Conservation (phyloP, 2,329 filamentous ascomycete species). For the Mycosphaerella sp. region DNA sequence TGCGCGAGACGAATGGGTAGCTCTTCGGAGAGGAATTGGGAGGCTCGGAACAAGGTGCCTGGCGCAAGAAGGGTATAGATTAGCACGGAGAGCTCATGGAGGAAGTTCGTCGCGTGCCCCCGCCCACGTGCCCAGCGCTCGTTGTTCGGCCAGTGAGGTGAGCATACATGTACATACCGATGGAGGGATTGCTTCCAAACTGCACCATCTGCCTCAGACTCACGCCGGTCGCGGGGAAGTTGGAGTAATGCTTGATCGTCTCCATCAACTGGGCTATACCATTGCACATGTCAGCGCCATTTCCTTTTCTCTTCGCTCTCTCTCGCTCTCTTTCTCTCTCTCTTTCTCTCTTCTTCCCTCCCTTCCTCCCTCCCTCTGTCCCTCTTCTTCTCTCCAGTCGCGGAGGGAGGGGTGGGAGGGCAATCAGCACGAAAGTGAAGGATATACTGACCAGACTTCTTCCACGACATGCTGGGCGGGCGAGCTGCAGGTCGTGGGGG, state of each 20-base stretch:
- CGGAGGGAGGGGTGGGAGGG: too few relatives aligned
- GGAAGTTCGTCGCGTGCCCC: too few relatives aligned
- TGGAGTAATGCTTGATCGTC: slow-evolving; percentile 45
- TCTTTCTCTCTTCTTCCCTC: too few relatives aligned
- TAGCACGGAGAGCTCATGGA: too few relatives aligned
- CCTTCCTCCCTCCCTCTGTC: not conserved
- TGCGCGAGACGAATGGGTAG: slow-evolving; percentile 94
- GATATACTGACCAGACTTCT: slow-evolving; percentile 25
- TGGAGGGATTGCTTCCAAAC: slow-evolving; percentile 90
- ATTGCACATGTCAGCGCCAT: slow-evolving; percentile 10
- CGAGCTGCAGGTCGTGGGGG: too few relatives aligned
- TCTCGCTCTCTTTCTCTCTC: not conserved
- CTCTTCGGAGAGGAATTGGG: slow-evolving; percentile 97
- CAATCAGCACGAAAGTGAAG: too few relatives aligned
- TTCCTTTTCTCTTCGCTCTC: not conserved
- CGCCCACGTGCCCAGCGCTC: not conserved
- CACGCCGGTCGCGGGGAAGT: slow-evolving; percentile 92
- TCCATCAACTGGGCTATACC: slow-evolving; percentile 26
- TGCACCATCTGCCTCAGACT: slow-evolving; percentile 99
- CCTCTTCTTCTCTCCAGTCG: not conserved
- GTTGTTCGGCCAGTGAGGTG: not conserved
- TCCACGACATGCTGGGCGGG: slow-evolving; percentile 30
- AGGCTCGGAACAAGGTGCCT: slow-evolving; percentile 95
- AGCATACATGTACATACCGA: slow-evolving; percentile 51
- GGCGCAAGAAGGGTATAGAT: not conserved